A percentile compares a stretch with the other conserved stretches of the same genome.
These are phyloP conservation scores for Suillus subaureus DNA, from an alignment of 768 basidiomycete genomes.

Conservation along the genomic window DNA sequence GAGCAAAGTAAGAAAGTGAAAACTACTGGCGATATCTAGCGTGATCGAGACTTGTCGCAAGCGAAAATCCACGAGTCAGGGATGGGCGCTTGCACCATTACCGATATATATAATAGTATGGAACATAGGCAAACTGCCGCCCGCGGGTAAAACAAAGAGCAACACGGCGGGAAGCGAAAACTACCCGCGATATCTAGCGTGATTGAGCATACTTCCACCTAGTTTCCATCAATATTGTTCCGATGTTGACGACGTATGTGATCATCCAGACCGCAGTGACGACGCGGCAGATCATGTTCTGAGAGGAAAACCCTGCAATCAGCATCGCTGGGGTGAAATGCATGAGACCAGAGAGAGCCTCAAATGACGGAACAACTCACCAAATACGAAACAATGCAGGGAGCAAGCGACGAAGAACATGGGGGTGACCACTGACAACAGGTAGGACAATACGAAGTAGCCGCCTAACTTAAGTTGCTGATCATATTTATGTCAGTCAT, in stretches of 20 bases:
- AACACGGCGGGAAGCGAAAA: background rate
- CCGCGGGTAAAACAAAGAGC: too few species aligned
- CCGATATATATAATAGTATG: too few species aligned
- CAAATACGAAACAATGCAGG: background rate
- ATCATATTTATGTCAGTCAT: background rate
- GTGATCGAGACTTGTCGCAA: too few species aligned
- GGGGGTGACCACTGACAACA: background rate
- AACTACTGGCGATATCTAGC: background rate
- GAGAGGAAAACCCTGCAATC: background rate
- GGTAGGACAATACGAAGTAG: background rate
- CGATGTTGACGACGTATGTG: background rate
- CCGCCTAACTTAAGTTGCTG: background rate
- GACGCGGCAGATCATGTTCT: background rate
- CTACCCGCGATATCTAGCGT: background rate
- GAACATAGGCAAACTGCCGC: too few species aligned
- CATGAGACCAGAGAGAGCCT: background rate
- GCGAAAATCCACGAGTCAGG: too few species aligned
- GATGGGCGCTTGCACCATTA: too few species aligned
- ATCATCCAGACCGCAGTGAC: background rate
- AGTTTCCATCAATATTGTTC: background rate
- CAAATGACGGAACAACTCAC: background rate
- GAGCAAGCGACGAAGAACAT: background rate
- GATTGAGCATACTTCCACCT: background rate
- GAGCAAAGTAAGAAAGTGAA: background rate
- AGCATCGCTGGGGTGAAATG: background rate